Base-by-base conservation (phyloP, 306 rosid species). In the Castanea crenata region DNA sequence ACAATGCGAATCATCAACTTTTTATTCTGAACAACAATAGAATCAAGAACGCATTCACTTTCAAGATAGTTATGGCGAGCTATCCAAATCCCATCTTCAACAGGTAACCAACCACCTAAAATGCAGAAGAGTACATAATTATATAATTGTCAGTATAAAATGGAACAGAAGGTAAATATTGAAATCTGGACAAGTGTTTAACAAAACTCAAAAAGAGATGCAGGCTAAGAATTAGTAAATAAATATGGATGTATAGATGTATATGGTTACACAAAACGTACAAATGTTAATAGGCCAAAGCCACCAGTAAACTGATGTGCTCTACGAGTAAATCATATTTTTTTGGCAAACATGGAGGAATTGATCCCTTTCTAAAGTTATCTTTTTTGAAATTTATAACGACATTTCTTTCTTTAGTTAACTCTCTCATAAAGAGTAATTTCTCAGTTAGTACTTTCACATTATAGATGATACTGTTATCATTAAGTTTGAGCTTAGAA, bases 21-120 rank as follows among this genome's bases (percentile, higher is more conserved):
- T 89, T 84, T 41, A 6, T 94, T 94, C 90, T 97, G 90, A 88
- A 92, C 99, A 73, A 94, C 94, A 71, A 94, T 91, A 87, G 90
- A 94, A 91, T 92, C 99, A 77, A 94, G 93, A 51, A 92, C 94
- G 84, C 90, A 90, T 84, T 94, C 99, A 70, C 80, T 83, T 83
- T 68, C 81, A 74, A 83, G 89, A 69, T 82, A 70, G 82, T 87
- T 94, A 80, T 91, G 99, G 68, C 82, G 91, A 10, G 97, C 99
- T 81, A 92, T 85, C 97, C 99, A 90, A 75, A 92, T 94, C 76
- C 92, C 96, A 51, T 94, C 99, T 83, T 97, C 99, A 84, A 95
- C 94, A 23, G 99, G 97, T 71, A 95, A 87, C 75, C 71, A 95
- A 87, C 75, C 92, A 84, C 83, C 93, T 90, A 79, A 92, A 94